phyloP scores from a whole-genome alignment of 306 rosid genomes.

The Begonia peltatifolia region DNA sequence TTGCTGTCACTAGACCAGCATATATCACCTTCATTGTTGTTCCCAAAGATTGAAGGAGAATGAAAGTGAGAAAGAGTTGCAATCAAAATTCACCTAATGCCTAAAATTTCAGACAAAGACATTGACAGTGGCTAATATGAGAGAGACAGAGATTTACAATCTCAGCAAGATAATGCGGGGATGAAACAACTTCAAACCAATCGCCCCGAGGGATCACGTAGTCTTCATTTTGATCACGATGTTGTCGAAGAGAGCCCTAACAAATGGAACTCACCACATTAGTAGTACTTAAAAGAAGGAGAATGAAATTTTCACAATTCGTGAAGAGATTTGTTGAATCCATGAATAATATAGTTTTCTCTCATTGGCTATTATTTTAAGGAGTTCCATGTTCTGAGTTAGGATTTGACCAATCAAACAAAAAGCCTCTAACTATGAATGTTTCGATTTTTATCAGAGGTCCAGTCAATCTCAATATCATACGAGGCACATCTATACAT shows the following conservation, averaged over 20 bases:
- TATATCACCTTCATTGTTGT: constrained; percentile 51
- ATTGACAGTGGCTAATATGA: background rate
- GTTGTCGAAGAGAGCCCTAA: constrained; percentile 68
- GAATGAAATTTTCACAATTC: background rate
- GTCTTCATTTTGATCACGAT: constrained; percentile 29
- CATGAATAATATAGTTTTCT: too few species aligned
- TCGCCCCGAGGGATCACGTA: constrained; percentile 73
- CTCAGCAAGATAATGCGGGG: constrained; percentile 86
- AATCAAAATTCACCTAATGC: too few species aligned
- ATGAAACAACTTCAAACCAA: constrained; percentile 77
- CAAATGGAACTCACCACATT: constrained; percentile 3
- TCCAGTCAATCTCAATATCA: too few species aligned
- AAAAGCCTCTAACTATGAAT: too few species aligned
- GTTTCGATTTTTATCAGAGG: too few species aligned
- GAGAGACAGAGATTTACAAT: constrained; percentile 40
- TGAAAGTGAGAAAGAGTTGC: constrained; percentile 14
- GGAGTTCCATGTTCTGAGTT: too few species aligned
- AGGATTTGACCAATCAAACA: too few species aligned
- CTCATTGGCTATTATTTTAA: too few species aligned
- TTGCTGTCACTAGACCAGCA: constrained; percentile 59
- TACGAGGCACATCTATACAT: too few species aligned
- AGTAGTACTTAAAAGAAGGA: background rate
- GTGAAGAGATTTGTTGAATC: too few species aligned
- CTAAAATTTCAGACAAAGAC: too few species aligned
- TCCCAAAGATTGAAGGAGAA: constrained; percentile 1